Percentiles rank a stretch among this genome's conserved stretches.
Evolutionary conservation across 305 asterid genomes (phyloP).

Genomic region (Coffea humblotiana): DNA sequence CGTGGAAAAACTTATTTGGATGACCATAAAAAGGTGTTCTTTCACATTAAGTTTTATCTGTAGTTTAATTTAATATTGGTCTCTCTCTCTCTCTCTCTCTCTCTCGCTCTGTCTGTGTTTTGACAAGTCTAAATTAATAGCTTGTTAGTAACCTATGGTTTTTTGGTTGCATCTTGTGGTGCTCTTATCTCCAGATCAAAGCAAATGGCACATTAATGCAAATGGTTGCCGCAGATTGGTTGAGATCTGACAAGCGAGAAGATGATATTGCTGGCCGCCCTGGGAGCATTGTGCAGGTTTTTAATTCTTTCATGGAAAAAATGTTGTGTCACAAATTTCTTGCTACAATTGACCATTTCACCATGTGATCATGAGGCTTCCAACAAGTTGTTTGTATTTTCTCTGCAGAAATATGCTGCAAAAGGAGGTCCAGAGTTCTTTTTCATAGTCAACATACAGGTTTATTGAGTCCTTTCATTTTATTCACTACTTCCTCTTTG

Average conservation of each 20-base stretch:
- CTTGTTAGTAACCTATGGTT: neutral
- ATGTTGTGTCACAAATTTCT: neutral
- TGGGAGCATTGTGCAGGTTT: slow-evolving; percentile 94
- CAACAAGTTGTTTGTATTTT: slow-evolving; percentile 18
- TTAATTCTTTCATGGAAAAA: neutral
- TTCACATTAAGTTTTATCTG: neutral
- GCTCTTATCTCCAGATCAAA: slow-evolving; percentile 57
- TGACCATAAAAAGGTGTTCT: slow-evolving; percentile 78
- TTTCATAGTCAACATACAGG: slow-evolving; percentile 87
- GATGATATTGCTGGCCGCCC: slow-evolving; percentile 96
- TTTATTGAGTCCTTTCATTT: slow-evolving; percentile 23
- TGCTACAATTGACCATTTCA: neutral
- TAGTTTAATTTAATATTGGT: neutral
- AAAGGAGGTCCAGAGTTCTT: slow-evolving; percentile 91
- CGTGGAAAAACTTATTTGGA: slow-evolving; percentile 92
- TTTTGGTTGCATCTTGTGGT: slow-evolving; percentile 14
- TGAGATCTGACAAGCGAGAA: slow-evolving; percentile 95
- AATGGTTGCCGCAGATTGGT: slow-evolving; percentile 99
- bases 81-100: neutral
- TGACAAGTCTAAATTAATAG: neutral
- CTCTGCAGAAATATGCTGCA: slow-evolving; percentile 79
- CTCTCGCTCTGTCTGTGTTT: neutral
- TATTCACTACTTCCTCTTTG: neutral
- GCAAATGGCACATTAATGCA: slow-evolving; percentile 94
- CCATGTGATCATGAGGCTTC: slow-evolving; percentile 26